Base-by-base conservation (phyloP, 2,329 filamentous ascomycete genomes). In the Aspergillus sp. region DNA sequence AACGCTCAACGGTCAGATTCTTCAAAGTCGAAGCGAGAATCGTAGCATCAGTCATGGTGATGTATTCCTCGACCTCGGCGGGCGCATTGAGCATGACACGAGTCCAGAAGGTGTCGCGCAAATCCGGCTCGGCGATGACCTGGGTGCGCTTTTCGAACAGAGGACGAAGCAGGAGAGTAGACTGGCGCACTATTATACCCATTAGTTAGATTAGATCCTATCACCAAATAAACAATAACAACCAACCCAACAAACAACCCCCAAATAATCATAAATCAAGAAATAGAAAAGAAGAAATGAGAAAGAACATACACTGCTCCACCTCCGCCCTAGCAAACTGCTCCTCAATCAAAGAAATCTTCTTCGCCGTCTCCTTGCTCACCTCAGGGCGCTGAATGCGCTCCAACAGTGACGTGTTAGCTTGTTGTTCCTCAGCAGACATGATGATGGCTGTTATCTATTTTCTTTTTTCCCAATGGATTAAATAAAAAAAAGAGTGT, bases 11-110 rank as follows among this genome's bases (percentile, higher is more conserved):
- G 21, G 85, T 85, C 67, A 99, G 70, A 67, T 83, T 83, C 61
- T 82, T 84, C 59, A 98, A 87, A 57, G 84, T 82, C 43, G 85
- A 83, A 64, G 89, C 84, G 61, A 98, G 85, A 63, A 95, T 80
- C 4, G 67, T 69, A 8, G 85, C 84, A 80, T 98, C 94, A 52
- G 85, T 85, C 47, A 91, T 90, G 74, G 92, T 89, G 74, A 98
- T 90, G 82, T 89, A 92, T 78, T 92, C 89, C 79, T 97, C 92
- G 69, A 99, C 85, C 65, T 97, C 92, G 50, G 85, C 84, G 2
- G 93, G 92, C 2, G 91, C 88, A 79, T 92, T 89, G 81, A 96
- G 91, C 75, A 98, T 85, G 59, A 97, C 93, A 60, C 96, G 86
- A n/a, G 91, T 84, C 95, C 95, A 98, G 86, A 98, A 99, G 80